These are phyloP conservation scores for Candida insectorum DNA, from an alignment of 805 yeast species.

Conservation along the genomic window DNA sequence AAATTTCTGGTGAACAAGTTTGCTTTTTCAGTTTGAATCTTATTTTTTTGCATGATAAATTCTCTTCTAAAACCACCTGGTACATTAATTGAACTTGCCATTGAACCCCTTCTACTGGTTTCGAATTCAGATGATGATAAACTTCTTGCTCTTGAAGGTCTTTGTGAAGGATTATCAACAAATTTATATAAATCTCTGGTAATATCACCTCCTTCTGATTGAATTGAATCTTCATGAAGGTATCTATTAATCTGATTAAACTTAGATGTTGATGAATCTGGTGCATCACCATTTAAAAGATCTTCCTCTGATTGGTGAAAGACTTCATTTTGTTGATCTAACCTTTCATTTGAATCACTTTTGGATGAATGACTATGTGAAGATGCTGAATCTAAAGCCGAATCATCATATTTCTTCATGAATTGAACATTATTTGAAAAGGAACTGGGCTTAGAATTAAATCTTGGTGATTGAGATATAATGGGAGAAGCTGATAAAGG, in stretches of 20 bases:
- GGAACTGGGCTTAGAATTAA: constrained; percentile 7
- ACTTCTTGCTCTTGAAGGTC: constrained; percentile 17
- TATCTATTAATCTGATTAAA: constrained; percentile 5
- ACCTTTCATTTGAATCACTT: constrained; percentile 6
- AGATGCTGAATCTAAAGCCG: constrained; percentile 6
- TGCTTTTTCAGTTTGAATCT: constrained; percentile 22
- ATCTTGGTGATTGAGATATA: constrained; percentile 16
- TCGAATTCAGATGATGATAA: constrained; percentile 21
- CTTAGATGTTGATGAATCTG: no score
- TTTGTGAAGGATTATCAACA: constrained; percentile 10
- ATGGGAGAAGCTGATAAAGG: constrained; percentile 23
- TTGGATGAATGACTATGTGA: constrained; percentile 9
- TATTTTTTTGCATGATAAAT: constrained; percentile 33
- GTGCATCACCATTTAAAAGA: not conserved
- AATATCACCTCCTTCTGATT: constrained; percentile 49
- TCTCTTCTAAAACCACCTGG: constrained; percentile 86
- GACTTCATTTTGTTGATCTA: not conserved
- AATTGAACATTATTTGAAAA: constrained; percentile 17
- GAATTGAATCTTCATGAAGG: constrained; percentile 20
- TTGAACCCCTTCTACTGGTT: constrained; percentile 50
- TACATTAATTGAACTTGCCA: constrained; percentile 65
- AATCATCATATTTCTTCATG: constrained; percentile 13
- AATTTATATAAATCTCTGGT: constrained; percentile 45
- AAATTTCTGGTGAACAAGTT: constrained; percentile 67
- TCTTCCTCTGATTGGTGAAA: constrained; percentile 4